A percentile compares a stretch with the other conserved stretches of the same genome.
Conservation (phyloP, 108 stramenopile genomes). For the Nitzschia sp. region DNA sequence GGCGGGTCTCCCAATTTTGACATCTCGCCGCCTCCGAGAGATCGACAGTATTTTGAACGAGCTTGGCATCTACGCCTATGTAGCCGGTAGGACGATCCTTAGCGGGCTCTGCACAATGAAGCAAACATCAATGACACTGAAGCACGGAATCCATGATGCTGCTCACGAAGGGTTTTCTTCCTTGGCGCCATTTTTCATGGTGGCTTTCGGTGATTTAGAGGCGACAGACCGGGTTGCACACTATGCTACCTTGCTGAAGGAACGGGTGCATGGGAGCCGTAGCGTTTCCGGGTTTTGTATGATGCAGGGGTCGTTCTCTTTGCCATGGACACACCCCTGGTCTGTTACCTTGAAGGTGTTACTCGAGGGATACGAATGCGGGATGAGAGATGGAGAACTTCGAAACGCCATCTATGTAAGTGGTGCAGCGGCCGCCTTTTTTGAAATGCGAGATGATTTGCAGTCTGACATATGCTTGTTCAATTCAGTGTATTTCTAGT, state of each 20-base stretch:
- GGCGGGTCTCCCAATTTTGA: neutral
- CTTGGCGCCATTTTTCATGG: conserved; percentile 12
- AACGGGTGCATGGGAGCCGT: neutral
- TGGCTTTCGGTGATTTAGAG: neutral
- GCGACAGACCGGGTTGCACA: neutral
- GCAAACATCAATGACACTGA: neutral
- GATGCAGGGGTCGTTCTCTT: neutral
- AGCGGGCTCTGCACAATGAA: conserved; percentile 3
- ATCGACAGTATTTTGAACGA: conserved; percentile 1
- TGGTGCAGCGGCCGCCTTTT: neutral
- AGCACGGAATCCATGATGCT: neutral
- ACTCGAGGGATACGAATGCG: neutral
- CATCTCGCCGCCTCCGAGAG: neutral
- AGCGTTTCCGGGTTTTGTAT: neutral
- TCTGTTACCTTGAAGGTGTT: neutral
- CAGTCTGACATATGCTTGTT: no score
- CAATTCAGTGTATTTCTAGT: neutral
- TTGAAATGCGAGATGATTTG: no score
- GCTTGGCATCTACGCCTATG: neutral
- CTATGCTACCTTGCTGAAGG: neutral
- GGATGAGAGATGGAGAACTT: neutral
- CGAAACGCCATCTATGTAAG: neutral
- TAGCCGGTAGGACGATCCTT: neutral
- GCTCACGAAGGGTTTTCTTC: neutral
- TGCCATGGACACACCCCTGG: neutral